phyloP scores from a whole-genome alignment of 768 basidiomycete genomes.

The Rhizopogon vesiculosus region DNA sequence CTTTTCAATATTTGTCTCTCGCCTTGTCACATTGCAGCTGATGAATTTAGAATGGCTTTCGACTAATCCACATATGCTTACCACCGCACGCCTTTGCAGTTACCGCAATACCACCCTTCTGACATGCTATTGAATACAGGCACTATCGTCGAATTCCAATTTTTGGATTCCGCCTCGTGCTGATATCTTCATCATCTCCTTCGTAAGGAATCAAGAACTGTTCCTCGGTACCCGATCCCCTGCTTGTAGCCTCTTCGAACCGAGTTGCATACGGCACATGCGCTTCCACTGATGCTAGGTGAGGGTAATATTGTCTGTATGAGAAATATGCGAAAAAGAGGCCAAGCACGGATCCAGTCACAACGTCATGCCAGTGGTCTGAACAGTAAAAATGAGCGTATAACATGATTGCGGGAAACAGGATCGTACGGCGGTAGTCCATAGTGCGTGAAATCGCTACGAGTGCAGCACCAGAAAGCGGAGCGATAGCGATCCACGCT shows the following conservation, averaged over 20 bases:
- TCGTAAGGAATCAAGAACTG: background rate
- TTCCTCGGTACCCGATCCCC: background rate
- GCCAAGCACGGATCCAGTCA: slow-evolving; percentile 75
- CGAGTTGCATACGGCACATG: slow-evolving; percentile 72
- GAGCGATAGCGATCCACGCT: slow-evolving; percentile 77
- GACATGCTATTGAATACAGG: too few relatives aligned
- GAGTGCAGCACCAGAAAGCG: slow-evolving; percentile 67
- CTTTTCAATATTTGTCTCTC: background rate
- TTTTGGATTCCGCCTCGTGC: background rate
- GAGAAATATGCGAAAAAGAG: slow-evolving; percentile 64
- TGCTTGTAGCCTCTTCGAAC: slow-evolving; percentile 30
- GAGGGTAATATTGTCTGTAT: slow-evolving; percentile 82
- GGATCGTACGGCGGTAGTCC: slow-evolving; percentile 77
- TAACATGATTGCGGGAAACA: background rate
- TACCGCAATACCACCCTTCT: too few relatives aligned
- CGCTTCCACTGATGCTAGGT: slow-evolving; percentile 48
- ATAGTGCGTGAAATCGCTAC: slow-evolving; percentile 86
- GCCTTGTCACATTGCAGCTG: too few relatives aligned
- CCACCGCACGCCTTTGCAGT: slow-evolving; percentile 1
- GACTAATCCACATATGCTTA: slow-evolving; percentile 10
- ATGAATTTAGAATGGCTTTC: too few relatives aligned
- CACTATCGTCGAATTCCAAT: background rate
- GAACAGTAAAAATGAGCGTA: slow-evolving; percentile 1
- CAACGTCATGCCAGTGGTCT: slow-evolving; percentile 93
- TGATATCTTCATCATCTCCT: background rate